Evolutionary conservation across 495 filamentous ascomycete genomes (phyloP).

Genomic region (Beverwykella pulmonaria): DNA sequence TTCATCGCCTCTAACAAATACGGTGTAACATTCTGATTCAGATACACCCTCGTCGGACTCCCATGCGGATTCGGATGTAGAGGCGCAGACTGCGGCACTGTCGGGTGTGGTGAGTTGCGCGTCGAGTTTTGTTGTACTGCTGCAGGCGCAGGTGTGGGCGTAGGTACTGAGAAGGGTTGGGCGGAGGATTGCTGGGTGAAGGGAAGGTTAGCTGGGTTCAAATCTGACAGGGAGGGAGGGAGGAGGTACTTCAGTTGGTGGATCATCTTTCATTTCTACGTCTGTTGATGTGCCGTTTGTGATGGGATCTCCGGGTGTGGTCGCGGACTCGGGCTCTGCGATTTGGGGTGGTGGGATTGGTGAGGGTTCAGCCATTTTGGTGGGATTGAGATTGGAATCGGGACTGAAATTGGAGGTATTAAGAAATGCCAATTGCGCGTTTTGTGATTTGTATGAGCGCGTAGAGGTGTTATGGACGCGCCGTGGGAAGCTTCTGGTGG

Average conservation of each 20-base stretch:
- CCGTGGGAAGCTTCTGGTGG: neutral
- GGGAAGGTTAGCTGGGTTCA: neutral
- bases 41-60: slow-evolving; percentile 80
- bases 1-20: slow-evolving; percentile 92
- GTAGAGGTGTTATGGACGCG: neutral
- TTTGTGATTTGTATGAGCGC: neutral
- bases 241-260: slow-evolving; percentile 10
- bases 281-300: slow-evolving; percentile 23
- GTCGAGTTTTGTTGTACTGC: slow-evolving; percentile 7
- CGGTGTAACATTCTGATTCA: slow-evolving; percentile 86
- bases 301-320: slow-evolving; percentile 8
- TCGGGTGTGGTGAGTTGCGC: slow-evolving; percentile 37
- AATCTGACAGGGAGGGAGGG: neutral
- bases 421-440: neutral
- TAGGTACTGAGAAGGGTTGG: neutral
- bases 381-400: neutral
- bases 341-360: slow-evolving; percentile 1
- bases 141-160: slow-evolving; percentile 11
- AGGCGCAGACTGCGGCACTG: slow-evolving; percentile 47
- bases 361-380: slow-evolving; percentile 16
- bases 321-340: neutral
- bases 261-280: slow-evolving; percentile 24
- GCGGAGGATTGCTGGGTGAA: slow-evolving; percentile 11
- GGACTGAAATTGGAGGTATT: neutral
- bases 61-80: slow-evolving; percentile 62